These are phyloP conservation scores for Nyctanthes arbortristis DNA, from an alignment of 257 asterid genomes.

Conservation along the genomic window DNA sequence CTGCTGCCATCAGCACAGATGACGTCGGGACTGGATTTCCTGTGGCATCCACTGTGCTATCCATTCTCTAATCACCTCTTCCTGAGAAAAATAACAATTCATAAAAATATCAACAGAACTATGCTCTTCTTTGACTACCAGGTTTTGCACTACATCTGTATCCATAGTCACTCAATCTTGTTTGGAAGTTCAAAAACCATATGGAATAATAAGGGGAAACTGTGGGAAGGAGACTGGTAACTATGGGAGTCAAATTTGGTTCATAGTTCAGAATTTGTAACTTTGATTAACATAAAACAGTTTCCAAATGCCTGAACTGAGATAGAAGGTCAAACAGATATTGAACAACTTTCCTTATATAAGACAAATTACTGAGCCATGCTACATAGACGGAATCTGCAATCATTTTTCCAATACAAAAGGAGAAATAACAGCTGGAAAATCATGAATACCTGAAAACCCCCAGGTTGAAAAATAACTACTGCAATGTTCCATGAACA, in stretches of 20 bases:
- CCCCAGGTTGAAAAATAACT: neutral
- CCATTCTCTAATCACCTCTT: slow-evolving; percentile 37
- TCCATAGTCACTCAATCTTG: neutral
- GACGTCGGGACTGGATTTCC: slow-evolving; percentile 74
- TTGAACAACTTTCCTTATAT: neutral
- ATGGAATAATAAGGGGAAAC: neutral
- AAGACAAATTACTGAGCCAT: neutral
- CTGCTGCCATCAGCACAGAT: slow-evolving; percentile 66
- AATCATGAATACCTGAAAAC: neutral
- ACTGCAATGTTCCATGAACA: neutral
- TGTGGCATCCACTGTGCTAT: slow-evolving; percentile 43
- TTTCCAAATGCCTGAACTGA: neutral
- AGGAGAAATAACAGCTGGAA: neutral
- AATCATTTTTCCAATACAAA: neutral
- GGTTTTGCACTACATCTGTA: neutral
- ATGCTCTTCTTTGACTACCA: neutral
- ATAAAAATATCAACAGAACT: neutral
- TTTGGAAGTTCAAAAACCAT: neutral
- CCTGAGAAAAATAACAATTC: neutral
- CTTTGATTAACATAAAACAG: neutral
- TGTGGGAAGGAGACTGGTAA: neutral
- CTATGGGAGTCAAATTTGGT: neutral
- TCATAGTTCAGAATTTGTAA: neutral
- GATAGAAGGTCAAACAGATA: neutral
- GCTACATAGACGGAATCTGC: neutral